Base-by-base conservation (phyloP, 495 filamentous ascomycete genomes). In the Penicillium pulvis region DNA sequence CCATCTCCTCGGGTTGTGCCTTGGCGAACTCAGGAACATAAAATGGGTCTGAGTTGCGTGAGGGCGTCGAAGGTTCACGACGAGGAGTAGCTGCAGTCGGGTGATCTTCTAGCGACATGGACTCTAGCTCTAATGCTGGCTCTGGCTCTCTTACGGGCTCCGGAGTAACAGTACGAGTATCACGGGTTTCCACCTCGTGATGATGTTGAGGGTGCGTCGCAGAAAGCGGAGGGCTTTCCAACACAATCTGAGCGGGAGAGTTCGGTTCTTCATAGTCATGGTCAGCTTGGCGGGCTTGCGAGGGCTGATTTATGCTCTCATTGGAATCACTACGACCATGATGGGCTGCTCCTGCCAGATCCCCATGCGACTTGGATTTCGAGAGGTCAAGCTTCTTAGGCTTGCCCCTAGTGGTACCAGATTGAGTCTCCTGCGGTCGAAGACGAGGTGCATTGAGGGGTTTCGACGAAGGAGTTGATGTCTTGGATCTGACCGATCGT, bases 201-300 rank as follows among this genome's bases (percentile, higher is more conserved):
- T 43, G 45, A 45, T 55, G 45, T 20, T 48, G 51, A 12, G 51
- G 62, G 9, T 68, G 66, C 8, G 68, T 60, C 7, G 59, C 61
- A 56, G 56, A 54, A 44, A 63, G 54, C 11, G 53, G 58, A 23
- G 68, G 70, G 23, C 72, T 75, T 50, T 71, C 70, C 43, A 70
- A 48, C 31, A 66, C 53, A 19, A 66, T 24, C 30, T 60, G 59
- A n/a, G 61, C 58, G 33, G 62, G 68, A 14, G 75, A 73, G 46
- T 86, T 80, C 4, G 82, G 85, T 51, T 86, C 85, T 62, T 89
- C 85, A 56, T 84, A 85, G 4, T 80, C 81, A 11, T 73, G 59
- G 49, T 73, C 74, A 17, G 71, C 58, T 14, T 78, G 70, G 9
- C 72, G 80, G 19, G 58, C 55, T 10, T 66, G 49, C 45, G 57